These are phyloP conservation scores for Geoglossum cookeanum DNA, from an alignment of 2,329 filamentous ascomycete genomes.

Conservation along the genomic window DNA sequence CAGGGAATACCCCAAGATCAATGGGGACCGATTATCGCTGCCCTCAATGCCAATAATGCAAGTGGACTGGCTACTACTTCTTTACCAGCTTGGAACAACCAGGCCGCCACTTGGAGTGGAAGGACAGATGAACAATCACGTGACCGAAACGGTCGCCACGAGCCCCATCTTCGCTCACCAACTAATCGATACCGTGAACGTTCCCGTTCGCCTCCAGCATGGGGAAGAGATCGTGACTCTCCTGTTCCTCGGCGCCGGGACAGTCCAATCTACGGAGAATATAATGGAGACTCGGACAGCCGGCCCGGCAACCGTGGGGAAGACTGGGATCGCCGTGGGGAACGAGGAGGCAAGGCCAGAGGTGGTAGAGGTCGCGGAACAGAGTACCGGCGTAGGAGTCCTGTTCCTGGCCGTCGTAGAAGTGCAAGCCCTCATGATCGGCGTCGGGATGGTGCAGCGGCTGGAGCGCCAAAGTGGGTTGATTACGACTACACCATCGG, in stretches of 20 bases:
- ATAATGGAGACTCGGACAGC: slow-evolving; percentile 48
- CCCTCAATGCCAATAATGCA: slow-evolving; percentile 25
- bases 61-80: slow-evolving; percentile 11
- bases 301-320: slow-evolving; percentile 34
- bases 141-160: slow-evolving; percentile 35
- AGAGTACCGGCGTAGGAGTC: slow-evolving; percentile 78
- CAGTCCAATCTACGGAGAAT: slow-evolving; percentile 55
- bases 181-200: slow-evolving; percentile 34
- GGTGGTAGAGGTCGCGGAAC: slow-evolving; percentile 30
- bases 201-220: slow-evolving; percentile 60
- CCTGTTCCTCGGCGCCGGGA: slow-evolving; percentile 39
- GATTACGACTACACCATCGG: slow-evolving; percentile 60
- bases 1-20: slow-evolving; percentile 63
- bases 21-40: slow-evolving; percentile 39
- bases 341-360: slow-evolving; percentile 28
- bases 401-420: slow-evolving; percentile 50
- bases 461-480: slow-evolving; percentile 44
- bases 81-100: neutral
- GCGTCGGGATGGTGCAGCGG: slow-evolving; percentile 19
- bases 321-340: slow-evolving; percentile 28
- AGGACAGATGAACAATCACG: slow-evolving; percentile 21
- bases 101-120: neutral
- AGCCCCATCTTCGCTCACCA: slow-evolving; percentile 40
- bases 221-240: slow-evolving; percentile 47
- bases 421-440: slow-evolving; percentile 33